Conservation (phyloP, 805 yeast genomes). For the Saturnispora saitoi region DNA sequence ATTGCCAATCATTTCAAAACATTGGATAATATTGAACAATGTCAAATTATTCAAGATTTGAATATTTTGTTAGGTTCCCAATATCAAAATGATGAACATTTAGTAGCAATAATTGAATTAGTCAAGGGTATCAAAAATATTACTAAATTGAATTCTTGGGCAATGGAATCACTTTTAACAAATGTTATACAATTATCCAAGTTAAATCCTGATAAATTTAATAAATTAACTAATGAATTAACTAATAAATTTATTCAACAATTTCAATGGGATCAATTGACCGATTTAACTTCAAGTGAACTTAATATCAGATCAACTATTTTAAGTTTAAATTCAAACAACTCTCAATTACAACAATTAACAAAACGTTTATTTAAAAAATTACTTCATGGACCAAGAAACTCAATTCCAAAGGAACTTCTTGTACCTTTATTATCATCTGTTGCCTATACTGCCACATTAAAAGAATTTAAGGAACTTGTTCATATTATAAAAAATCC, state of each 20-base stretch:
- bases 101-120: constrained; percentile 29
- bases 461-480: constrained; percentile 53
- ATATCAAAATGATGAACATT: constrained; percentile 24
- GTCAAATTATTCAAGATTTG: constrained; percentile 33
- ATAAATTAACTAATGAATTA: constrained; percentile 15
- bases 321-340: constrained; percentile 31
- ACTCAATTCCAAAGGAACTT: constrained; percentile 44
- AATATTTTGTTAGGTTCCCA: constrained; percentile 31
- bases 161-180: constrained; percentile 31
- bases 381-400: constrained; percentile 43
- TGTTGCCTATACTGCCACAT: constrained; percentile 19
- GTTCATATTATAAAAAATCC: constrained; percentile 45
- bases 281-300: constrained; percentile 29
- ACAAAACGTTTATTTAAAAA: constrained; percentile 38
- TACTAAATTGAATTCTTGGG: constrained; percentile 25
- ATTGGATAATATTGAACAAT: constrained; percentile 28
- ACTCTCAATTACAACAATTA: constrained; percentile 25
- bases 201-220: constrained; percentile 24
- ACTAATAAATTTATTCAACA: constrained; percentile 22
- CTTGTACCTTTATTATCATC: constrained; percentile 35
- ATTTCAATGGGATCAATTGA: constrained; percentile 31
- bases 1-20: constrained; percentile 21
- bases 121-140: constrained; percentile 23
- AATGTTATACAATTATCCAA: constrained; percentile 17
- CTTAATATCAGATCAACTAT: constrained; percentile 36